These are phyloP conservation scores for Neophaeococcomyces mojaviensis DNA, from an alignment of 2,329 filamentous ascomycete species.

Conservation along the genomic window DNA sequence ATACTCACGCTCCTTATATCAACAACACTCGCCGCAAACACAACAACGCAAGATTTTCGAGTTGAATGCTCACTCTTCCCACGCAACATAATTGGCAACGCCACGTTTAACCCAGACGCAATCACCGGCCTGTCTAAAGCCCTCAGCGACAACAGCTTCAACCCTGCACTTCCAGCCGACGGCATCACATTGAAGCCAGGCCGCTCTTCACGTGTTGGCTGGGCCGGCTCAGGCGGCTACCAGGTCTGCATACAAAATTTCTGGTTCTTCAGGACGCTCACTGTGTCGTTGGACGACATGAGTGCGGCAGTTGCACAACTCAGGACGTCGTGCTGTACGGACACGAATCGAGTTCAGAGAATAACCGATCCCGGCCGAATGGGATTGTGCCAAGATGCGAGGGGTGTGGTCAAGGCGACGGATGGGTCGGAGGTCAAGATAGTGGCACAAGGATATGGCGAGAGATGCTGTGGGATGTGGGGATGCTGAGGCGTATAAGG, in stretches of 20 bases:
- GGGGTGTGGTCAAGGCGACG: not conserved
- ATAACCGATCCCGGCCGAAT: not conserved
- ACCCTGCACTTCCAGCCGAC: not conserved
- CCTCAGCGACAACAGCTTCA: not conserved
- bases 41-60: not conserved
- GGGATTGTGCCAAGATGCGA: conserved; percentile 2
- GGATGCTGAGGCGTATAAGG: not conserved
- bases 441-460: conserved; percentile 4
- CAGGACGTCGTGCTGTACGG: not conserved
- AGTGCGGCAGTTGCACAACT: not conserved
- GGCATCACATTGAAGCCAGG: not conserved
- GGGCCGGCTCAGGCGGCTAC: not conserved
- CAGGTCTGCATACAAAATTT: conserved; percentile 8
- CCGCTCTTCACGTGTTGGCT: not conserved
- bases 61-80: conserved; percentile 1
- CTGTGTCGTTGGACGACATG: not conserved
- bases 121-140: conserved; percentile 1
- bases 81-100: not conserved
- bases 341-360: not conserved
- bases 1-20: not conserved
- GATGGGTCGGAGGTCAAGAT: conserved; percentile 4
- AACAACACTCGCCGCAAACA: not conserved
- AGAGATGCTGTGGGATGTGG: conserved; percentile 5
- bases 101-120: not conserved
- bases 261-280: conserved; percentile 8